A percentile compares a stretch with the other conserved stretches of the same genome.
These are phyloP conservation scores for Coniochaeta prunicola DNA, from an alignment of 2,329 filamentous ascomycete species.

Conservation along the genomic window DNA sequence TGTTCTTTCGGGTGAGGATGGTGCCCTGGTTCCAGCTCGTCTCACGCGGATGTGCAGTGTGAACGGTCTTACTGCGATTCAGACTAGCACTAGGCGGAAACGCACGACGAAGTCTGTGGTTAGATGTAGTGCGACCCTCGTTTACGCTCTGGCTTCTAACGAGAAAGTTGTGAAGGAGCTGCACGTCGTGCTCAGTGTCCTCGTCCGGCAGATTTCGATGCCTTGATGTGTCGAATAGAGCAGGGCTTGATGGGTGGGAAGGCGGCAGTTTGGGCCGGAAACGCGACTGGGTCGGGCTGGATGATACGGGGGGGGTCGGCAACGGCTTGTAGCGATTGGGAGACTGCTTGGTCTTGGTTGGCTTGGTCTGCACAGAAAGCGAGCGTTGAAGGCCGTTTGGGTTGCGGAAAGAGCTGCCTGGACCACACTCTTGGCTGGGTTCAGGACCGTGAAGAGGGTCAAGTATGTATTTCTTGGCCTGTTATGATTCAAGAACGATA, in stretches of 20 bases:
- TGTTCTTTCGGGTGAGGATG: conserved; percentile 15
- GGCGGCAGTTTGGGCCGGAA: conserved; percentile 30
- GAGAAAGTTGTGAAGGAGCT: conserved; percentile 9
- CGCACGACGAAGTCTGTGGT: conserved; percentile 4
- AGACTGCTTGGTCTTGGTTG: conserved; percentile 11
- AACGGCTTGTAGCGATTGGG: conserved; percentile 12
- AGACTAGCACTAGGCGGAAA: conserved; percentile 8
- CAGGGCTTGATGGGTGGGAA: conserved; percentile 9
- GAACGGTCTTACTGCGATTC: conserved; percentile 12
- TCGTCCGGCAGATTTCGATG: conserved; percentile 4
- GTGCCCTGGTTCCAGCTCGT: conserved; percentile 21
- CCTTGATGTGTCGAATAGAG: not conserved
- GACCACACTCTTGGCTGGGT: conserved; percentile 59
- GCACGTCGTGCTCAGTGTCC: conserved; percentile 8
- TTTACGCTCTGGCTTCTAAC: conserved; percentile 13
- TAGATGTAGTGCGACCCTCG: conserved; percentile 6
- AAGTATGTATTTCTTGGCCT: conserved; percentile 62
- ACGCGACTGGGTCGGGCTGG: conserved; percentile 38
- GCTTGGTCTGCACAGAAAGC: conserved; percentile 9
- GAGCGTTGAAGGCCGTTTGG: conserved; percentile 12
- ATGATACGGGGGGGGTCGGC: conserved; percentile 42
- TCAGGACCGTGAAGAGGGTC: conserved; percentile 63
- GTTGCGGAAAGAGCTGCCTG: conserved; percentile 48
- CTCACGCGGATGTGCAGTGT: conserved; percentile 14
- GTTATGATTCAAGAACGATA: conserved; percentile 3